These are phyloP conservation scores for Gentiana macrophylla DNA, from an alignment of 257 asterid genomes.

Conservation along the genomic window DNA sequence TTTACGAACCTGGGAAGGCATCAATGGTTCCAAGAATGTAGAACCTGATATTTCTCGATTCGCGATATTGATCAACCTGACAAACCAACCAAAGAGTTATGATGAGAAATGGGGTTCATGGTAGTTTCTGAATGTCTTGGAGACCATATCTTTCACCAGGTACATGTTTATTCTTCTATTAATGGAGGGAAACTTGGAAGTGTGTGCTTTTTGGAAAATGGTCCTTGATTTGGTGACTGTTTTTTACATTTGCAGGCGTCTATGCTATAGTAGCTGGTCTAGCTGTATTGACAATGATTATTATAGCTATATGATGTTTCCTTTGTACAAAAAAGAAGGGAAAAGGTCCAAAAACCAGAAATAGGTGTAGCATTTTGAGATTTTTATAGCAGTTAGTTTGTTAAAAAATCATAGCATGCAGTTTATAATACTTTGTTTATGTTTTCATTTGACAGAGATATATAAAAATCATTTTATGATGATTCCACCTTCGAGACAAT, in stretches of 20 bases:
- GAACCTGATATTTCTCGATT: constrained; percentile 37
- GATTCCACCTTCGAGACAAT: constrained; percentile 28
- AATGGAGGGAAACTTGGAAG: too few species aligned
- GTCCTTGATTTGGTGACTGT: not conserved
- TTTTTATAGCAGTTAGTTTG: not conserved
- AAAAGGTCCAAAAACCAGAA: constrained; percentile 14
- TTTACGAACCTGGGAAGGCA: constrained; percentile 30
- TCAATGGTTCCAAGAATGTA: constrained; percentile 11
- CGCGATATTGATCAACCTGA: constrained; percentile 34
- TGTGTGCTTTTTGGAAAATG: constrained; percentile 2
- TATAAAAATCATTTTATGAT: constrained; percentile 16
- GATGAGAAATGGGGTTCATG: constrained; percentile 37
- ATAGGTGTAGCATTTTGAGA: constrained; percentile 19
- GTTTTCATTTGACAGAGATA: constrained; percentile 15
- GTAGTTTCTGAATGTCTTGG: constrained; percentile 42
- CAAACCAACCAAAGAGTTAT: constrained; percentile 28
- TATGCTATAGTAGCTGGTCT: constrained; percentile 32
- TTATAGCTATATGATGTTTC: constrained; percentile 16
- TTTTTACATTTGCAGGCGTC: constrained; percentile 26
- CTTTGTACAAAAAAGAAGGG: constrained; percentile 18
- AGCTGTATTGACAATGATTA: constrained; percentile 19
- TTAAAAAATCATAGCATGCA: not conserved
- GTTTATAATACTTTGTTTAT: not conserved
- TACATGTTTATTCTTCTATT: too few species aligned
- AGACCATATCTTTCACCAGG: constrained; percentile 15